Percentiles rank a stretch among this genome's conserved stretches.
Conservation (phyloP, 2,329 filamentous ascomycete species). For the Diplocarpon rosae region DNA sequence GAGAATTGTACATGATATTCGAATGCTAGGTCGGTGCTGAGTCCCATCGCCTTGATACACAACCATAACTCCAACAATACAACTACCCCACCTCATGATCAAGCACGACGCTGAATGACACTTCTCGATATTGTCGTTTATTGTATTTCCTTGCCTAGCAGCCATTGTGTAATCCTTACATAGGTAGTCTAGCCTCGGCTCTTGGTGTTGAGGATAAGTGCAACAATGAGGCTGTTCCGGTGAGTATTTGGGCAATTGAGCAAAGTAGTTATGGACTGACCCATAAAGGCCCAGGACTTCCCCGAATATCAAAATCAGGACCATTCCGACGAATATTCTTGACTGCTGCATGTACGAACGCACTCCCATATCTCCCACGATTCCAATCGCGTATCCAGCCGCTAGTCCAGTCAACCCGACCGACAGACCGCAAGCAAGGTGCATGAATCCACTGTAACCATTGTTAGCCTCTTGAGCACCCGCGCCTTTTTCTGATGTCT, state of each 20-base stretch:
- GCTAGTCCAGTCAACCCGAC: conserved; percentile 89
- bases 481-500: conserved; percentile 12
- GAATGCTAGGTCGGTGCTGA: too few relatives aligned
- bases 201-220: conserved; percentile 86
- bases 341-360: conserved; percentile 94
- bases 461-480: conserved; percentile 3
- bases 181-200: conserved; percentile 22
- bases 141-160: too few relatives aligned
- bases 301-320: conserved; percentile 94
- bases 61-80: too few relatives aligned
- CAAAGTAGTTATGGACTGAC: conserved; percentile 40
- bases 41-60: too few relatives aligned
- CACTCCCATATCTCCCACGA: conserved; percentile 90
- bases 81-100: too few relatives aligned
- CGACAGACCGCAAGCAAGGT: conserved; percentile 79
- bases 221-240: conserved; percentile 66
- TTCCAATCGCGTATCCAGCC: conserved; percentile 90
- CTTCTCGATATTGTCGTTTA: too few relatives aligned
- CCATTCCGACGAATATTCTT: conserved; percentile 95
- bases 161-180: too few relatives aligned
- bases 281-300: conserved; percentile 96
- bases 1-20: too few relatives aligned
- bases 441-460: conserved; percentile 67
- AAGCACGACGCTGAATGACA: too few relatives aligned
- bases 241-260: conserved; percentile 6